Percentiles rank a stretch among this genome's conserved stretches.
phyloP scores from a whole-genome alignment of 2,329 filamentous ascomycete species.

The Exophiala viscosa region DNA sequence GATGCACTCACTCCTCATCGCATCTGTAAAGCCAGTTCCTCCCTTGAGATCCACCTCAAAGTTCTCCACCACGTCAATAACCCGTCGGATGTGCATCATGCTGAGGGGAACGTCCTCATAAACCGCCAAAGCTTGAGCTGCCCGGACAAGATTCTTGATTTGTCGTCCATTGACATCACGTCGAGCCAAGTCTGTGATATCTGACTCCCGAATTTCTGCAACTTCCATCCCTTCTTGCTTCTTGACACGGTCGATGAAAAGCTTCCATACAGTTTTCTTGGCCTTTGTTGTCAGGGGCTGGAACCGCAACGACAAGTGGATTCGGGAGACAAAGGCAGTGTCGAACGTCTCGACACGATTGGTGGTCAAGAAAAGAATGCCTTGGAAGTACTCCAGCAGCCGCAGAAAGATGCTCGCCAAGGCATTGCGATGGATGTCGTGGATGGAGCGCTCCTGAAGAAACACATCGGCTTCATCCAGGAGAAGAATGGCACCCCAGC shows the following conservation, averaged over 20 bases:
- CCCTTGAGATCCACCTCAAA: conserved; percentile 83
- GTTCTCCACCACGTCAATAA: conserved; percentile 77
- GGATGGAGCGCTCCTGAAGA: conserved; percentile 75
- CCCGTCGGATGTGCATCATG: conserved; percentile 75
- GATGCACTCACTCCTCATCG: conserved; percentile 68
- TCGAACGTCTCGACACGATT: conserved; percentile 85
- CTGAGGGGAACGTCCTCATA: conserved; percentile 67
- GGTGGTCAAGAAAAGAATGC: conserved; percentile 84
- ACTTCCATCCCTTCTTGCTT: conserved; percentile 58
- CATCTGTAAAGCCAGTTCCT: conserved; percentile 73
- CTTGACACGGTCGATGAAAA: conserved; percentile 49
- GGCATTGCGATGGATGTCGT: conserved; percentile 80
- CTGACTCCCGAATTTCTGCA: conserved; percentile 42
- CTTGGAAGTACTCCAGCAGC: conserved; percentile 85
- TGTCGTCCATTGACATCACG: not conserved
- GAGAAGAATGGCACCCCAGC: conserved; percentile 79
- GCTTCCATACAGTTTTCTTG: conserved; percentile 72
- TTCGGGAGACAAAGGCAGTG: conserved; percentile 78
- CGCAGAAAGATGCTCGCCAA: conserved; percentile 84
- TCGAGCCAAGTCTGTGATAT: not conserved
- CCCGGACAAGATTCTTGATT: conserved; percentile 43
- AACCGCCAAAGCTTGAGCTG: conserved; percentile 76
- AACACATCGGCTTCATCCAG: conserved; percentile 85
- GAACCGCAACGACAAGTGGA: conserved; percentile 76
- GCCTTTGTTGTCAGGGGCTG: conserved; percentile 69